Base-by-base conservation (phyloP, 805 yeast genomes). In the Candida vartiovaarae region DNA sequence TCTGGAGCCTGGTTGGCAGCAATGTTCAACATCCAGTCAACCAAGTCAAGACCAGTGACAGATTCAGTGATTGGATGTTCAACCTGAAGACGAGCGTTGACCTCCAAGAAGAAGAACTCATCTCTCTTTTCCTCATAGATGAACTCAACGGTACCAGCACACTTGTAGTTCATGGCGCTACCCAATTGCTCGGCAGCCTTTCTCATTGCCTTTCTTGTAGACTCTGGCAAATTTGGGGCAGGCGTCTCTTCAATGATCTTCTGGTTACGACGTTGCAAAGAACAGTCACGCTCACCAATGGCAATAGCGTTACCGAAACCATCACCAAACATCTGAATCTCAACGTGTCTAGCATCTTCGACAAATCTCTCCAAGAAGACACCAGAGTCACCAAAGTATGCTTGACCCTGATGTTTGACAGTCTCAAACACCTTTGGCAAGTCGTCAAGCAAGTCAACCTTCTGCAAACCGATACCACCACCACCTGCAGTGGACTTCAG, bases 401-500 rank as follows among this genome's bases (percentile, higher is more conserved):
- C 77, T 60, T 80, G 74, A 51, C 97, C 99, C 66, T 89, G 96
- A 66, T 89, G 96, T 60, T 87, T 83, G 36, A 93, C 98, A 8
- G 95, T 82, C 57, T 78, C 84, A 65, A 88, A 91, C 10, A 90
- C 95, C 49, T 84, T 69, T 66, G 80, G 86, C 50, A 93, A 80
- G 47, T 93, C 97, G 20, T 63, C 79, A 53, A 77, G 85, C 32
- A 80, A 74, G 57, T 90, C 96, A 46, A 90, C 97, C 61, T 89
- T 85, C 64, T 91, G 97, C 54, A 91, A 70, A 51, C 99, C 99
- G 59, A 91, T 91, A 67, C 99, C 99, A 65, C 99, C 99, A 59
- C 99, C 99, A 62, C 99, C 99, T 26, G 98, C 98, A 48, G 99
- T 93, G 26, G 95, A 84, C 66, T 91, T 91, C 40, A 93, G 86